Evolutionary conservation across 2,329 filamentous ascomycete species (phyloP).

Genomic region (Penicillium sp.): DNA sequence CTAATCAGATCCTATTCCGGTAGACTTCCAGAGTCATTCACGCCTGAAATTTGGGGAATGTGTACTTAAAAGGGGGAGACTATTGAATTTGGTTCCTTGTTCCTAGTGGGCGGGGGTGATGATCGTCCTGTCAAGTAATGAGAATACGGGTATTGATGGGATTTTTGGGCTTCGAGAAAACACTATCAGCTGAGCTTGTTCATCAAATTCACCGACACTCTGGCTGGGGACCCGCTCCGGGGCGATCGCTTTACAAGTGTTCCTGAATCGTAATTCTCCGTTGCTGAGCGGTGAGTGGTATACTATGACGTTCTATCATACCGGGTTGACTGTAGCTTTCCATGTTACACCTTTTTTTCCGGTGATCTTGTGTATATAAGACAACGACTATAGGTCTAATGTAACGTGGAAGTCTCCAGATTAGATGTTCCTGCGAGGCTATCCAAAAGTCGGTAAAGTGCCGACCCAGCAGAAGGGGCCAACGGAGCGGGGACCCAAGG

Average conservation of each 20-base stretch:
- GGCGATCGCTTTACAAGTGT: conserved; percentile 13
- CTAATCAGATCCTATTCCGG: neutral
- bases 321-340: neutral
- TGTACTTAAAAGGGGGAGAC: conserved; percentile 1
- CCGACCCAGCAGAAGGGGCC: conserved; percentile 23
- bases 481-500: conserved; percentile 21
- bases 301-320: neutral
- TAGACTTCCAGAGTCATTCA: neutral
- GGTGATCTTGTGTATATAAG: neutral
- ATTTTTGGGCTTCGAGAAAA: conserved; percentile 21
- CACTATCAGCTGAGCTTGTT: conserved; percentile 24
- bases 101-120: conserved; percentile 1
- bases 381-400: neutral
- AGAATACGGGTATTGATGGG: neutral
- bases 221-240: conserved; percentile 13
- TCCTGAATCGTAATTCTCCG: neutral
- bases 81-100: conserved; percentile 8
- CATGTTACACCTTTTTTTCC: neutral
- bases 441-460: conserved; percentile 26
- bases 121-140: conserved; percentile 16
- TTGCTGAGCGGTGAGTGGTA: neutral
- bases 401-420: neutral
- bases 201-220: conserved; percentile 28
- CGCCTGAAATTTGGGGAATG: neutral
- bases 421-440: conserved; percentile 4